These are phyloP conservation scores for Bassia scoparia DNA, from an alignment of 148 eudicot species.

Conservation along the genomic window DNA sequence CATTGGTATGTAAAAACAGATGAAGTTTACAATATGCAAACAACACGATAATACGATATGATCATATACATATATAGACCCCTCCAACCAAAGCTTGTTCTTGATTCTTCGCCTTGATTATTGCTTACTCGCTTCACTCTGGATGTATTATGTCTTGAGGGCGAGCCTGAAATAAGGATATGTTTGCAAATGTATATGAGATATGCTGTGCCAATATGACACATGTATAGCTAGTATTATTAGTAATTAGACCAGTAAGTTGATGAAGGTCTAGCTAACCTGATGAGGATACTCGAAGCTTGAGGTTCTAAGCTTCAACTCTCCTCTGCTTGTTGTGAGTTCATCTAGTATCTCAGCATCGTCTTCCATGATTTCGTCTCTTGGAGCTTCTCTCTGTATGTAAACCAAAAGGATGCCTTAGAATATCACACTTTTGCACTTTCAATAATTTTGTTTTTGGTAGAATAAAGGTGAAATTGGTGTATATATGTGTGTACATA, in stretches of 20 bases:
- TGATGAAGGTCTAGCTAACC: no score
- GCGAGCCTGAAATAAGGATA: slow-evolving; percentile 15
- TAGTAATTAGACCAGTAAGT: no score
- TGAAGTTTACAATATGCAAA: background rate
- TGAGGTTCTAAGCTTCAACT: slow-evolving; percentile 40
- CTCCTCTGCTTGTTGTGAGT: slow-evolving; percentile 57
- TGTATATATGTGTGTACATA: no score
- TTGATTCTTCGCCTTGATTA: background rate
- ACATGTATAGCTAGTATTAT: no score
- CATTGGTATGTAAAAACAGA: background rate
- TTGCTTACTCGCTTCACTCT: background rate
- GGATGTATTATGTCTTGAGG: slow-evolving; percentile 22
- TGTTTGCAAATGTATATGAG: background rate
- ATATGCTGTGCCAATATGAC: background rate
- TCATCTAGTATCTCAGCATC: slow-evolving; percentile 48
- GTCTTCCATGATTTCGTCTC: slow-evolving; percentile 23
- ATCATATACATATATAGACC: background rate
- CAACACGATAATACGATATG: background rate
- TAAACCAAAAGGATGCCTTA: background rate
- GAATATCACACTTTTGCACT: background rate
- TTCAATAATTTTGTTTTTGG: background rate
- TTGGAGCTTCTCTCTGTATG: slow-evolving; percentile 32
- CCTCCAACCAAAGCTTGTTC: background rate
- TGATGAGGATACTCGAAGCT: slow-evolving; percentile 39
- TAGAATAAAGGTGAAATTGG: no score